Conservation (phyloP, 768 basidiomycete species). For the Amanita rimosa region DNA sequence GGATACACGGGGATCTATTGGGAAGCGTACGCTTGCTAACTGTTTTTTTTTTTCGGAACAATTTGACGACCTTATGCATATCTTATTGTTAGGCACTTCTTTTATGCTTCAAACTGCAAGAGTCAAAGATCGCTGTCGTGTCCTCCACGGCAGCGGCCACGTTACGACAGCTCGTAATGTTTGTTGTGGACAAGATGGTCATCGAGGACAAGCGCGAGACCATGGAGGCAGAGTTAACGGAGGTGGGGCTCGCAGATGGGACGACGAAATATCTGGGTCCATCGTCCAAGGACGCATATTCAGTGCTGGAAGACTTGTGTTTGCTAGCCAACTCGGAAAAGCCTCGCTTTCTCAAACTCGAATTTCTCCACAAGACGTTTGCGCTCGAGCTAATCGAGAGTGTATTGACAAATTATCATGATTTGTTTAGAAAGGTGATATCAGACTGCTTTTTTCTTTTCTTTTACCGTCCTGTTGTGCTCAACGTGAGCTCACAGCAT, state of each 20-base stretch:
- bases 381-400: slow-evolving; percentile 97
- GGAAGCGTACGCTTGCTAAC: slow-evolving; percentile 60
- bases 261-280: slow-evolving; percentile 51
- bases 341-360: slow-evolving; percentile 73
- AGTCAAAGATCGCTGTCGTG: slow-evolving; percentile 91
- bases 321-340: slow-evolving; percentile 75
- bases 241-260: slow-evolving; percentile 58
- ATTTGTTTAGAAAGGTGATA: slow-evolving; percentile 67
- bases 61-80: background rate
- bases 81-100: slow-evolving; percentile 56
- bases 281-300: slow-evolving; percentile 75
- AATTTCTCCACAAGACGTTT: slow-evolving; percentile 83
- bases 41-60: background rate
- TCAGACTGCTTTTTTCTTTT: background rate
- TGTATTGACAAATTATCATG: slow-evolving; percentile 85
- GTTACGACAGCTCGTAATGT: slow-evolving; percentile 92
- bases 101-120: slow-evolving; percentile 93
- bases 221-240: slow-evolving; percentile 24
- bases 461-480: background rate
- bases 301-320: slow-evolving; percentile 89
- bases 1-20: slow-evolving; percentile 68
- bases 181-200: slow-evolving; percentile 91
- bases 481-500: slow-evolving; percentile 43
- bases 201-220: slow-evolving; percentile 47
- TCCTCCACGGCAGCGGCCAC: slow-evolving; percentile 97